Base-by-base conservation (phyloP, 73 alveolate species). In the Paramecium pentaurelia region DNA sequence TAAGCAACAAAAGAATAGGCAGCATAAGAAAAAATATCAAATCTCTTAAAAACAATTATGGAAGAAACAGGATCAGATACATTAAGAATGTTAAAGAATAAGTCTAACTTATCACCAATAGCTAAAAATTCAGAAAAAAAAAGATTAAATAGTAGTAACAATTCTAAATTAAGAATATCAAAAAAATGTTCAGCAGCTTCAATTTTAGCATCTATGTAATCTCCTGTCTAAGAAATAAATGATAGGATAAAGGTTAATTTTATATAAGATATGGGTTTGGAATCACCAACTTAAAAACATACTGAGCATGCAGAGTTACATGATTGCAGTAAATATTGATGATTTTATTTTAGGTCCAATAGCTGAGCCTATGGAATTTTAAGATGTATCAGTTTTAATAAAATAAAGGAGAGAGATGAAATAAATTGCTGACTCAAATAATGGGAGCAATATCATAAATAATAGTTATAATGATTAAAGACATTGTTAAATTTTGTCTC, bases 31-130 rank as follows among this genome's bases (percentile, higher is more conserved):
- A 80, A 80, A 28, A 80, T 32, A 40, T 40, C 40, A 45, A 80
- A 73, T 73, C 73, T 80, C 9, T 49, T 80, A 25, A 42, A 80
- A 27, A 80, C 91, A 45, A 80, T 80, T 20, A 49, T 49, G 51
- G 91, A 80, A 80, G 91, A 80, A 80, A 80, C 91, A 0, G 91
- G 91, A 14, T 80, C 71, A 4, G 91, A 80, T 45, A 80, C 91
- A 4, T 45, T 80, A 42, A 80, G 91, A 80, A 75, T 42, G 58
- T 75, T 75, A 12, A 38, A 75, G n/a, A 34, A 42, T 8, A 75
- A 75, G 16, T 38, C 38, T 6, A 27, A 60, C 20, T 6, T 36
- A 40, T 80, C 75, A 8, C 44, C 71, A 18, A 9, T 27, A 16
- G 28, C 37, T 12, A 42, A 75, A 38, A 36, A 42, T 30, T 22